Evolutionary conservation across 176 grass and related monocot genomes (phyloP), one percentile per base, ranked within the genome.

Genomic region (Cenchrus fungigraminus): DNA sequence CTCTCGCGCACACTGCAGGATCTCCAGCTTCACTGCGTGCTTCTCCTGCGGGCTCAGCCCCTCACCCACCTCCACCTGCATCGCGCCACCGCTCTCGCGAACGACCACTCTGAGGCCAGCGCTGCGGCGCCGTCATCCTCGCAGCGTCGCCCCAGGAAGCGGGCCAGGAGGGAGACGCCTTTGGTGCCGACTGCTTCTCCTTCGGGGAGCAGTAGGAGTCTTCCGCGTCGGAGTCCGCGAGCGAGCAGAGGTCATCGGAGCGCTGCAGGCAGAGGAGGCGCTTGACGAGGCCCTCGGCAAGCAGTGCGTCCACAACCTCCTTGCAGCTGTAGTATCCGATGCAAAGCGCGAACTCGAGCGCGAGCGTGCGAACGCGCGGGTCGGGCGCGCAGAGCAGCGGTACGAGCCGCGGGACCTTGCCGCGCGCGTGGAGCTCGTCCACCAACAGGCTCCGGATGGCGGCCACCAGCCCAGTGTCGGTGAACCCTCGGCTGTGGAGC

Each of bases 1-100:
- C 86, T 96, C 93, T 25, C 76, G 79, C 81, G 94, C 88, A 43
- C 91, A 64, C 65, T 73, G 88, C 28, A 96, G 77, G 63, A 99
- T 91, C 44, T 96, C 93, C 72, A 85, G 83, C 87, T 99, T 99
- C 6, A 77, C 62, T 46, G 28, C 65, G 44, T 86, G 83, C 83
- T 87, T 96, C 82, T 99, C 97, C 65, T 86, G 84, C 22, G 85
- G 78, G 60, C 90, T 73, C 56, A 96, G 65, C 9, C 91, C 93
- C 65, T 91, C 86, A 1, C 93, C 93, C 2, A 95, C 82, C 88
- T 99, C 97, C 20, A 96, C 91, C 84, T 94, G 90, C 83, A 98
- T 65, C 11, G 29, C 73, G 93, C 88, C 42, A 96, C 97, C 12
- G 91, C 90, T 78, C 93, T 92, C 50, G 82, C 91, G 86, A 98